Base-by-base conservation (phyloP, 23 red algal species). In the Cyanidium caldarium region DNA sequence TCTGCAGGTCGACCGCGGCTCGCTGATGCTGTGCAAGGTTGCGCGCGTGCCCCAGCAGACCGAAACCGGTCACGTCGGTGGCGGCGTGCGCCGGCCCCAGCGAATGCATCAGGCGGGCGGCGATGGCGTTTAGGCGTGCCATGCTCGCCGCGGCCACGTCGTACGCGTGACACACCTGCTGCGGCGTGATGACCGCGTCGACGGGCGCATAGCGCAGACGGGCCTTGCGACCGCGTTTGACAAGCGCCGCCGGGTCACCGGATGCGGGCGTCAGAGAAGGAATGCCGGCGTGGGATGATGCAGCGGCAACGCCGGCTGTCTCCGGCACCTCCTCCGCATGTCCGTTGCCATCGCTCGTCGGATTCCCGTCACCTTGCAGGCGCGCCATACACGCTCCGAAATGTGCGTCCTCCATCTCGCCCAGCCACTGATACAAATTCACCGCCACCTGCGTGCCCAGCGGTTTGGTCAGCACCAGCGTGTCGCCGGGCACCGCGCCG, bases 391-490 rank as follows among this genome's bases (percentile, higher is more conserved):
- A 28, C 7, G 7, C 10, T 25, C 19, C 5, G 51, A 28, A 61
- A 25, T 61, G 51, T 5, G 51, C 51, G 31, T 61, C 51, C 67
- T 81, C 42, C 26, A 40, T 68, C 3, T 65, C 39, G 16, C 40
- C 73, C n/a, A 67, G 42, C 77, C 77, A 81, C 65, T 81, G 77
- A 57, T 67, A 73, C n/a, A 73, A 35, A 81, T 81, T 81, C 39
- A 81, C 66, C 2, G 77, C 77, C n/a, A 81, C 67, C 28, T 81
- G 77, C 37, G 77, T 81, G 1, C 77, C 77, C 12, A 81, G 40
- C 40, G 77, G 77, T 57, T 81, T 81, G 3, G 77, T 81, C 33
- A 81, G 69, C 2, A 81, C 65, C 33, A 81, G 29, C 14, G 51
- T 23, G 39, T 81, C 77, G 5, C 77, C 77, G 7, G 37, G 34